Conservation (phyloP, 257 asterid genomes). For the Solanum peruvianum region DNA sequence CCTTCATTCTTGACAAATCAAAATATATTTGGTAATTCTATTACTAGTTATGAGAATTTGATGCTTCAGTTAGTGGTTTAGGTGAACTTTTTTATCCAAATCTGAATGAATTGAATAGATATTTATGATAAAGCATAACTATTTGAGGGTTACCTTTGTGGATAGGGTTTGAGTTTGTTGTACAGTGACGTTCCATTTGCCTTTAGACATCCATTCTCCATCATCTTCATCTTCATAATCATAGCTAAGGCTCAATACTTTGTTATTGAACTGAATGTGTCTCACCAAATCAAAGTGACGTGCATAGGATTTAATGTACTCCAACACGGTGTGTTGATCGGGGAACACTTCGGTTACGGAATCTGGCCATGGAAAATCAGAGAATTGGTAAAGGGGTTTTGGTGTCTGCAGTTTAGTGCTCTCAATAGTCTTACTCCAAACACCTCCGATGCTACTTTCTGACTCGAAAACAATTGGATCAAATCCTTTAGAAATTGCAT, state of each 20-base stretch:
- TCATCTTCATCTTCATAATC: not conserved
- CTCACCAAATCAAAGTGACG: slow-evolving; percentile 18
- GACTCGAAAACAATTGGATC: slow-evolving; percentile 35
- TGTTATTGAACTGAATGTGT: slow-evolving; percentile 20
- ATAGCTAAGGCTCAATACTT: slow-evolving; percentile 22
- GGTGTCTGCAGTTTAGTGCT: not conserved
- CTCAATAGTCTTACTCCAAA: slow-evolving; percentile 2
- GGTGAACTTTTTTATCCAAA: too few relatives aligned
- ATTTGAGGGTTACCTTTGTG: not conserved
- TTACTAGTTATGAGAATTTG: too few relatives aligned
- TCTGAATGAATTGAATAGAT: too few relatives aligned
- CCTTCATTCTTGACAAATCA: too few relatives aligned
- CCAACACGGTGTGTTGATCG: slow-evolving; percentile 5
- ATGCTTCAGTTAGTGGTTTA: too few relatives aligned
- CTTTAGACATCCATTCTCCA: slow-evolving; percentile 18
- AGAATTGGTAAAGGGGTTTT: slow-evolving; percentile 26
- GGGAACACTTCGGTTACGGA: slow-evolving; percentile 23
- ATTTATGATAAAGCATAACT: too few relatives aligned
- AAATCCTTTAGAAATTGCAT: slow-evolving; percentile 32
- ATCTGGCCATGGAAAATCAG: slow-evolving; percentile 48
- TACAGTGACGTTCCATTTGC: slow-evolving; percentile 24
- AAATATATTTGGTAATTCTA: too few relatives aligned
- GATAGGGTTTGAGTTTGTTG: slow-evolving; percentile 5
- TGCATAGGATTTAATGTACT: slow-evolving; percentile 27
- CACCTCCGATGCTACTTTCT: slow-evolving; percentile 24